phyloP scores from a whole-genome alignment of 2,329 filamentous ascomycete species.

The Botrytis fragariae region DNA sequence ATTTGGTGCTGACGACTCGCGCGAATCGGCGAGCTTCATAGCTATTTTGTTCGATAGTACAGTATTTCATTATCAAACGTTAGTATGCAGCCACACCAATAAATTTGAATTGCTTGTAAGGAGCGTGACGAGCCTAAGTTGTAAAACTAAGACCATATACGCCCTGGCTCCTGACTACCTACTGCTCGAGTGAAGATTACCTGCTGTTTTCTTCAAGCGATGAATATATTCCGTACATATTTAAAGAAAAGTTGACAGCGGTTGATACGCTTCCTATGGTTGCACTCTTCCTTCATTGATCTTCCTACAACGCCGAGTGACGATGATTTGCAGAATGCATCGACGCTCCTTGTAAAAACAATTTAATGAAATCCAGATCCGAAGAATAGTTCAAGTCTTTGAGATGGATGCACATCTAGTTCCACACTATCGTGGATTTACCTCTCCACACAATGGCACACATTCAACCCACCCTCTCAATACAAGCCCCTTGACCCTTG shows the following conservation, averaged over 20 bases:
- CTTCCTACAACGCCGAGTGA: conserved; percentile 17
- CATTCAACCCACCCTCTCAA: conserved; percentile 6
- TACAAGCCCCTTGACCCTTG: conserved; percentile 1
- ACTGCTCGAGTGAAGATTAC: not conserved
- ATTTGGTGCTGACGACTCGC: conserved; percentile 22
- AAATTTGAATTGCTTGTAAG: conserved; percentile 13
- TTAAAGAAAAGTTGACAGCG: conserved; percentile 13
- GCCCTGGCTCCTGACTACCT: not conserved
- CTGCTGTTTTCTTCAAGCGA: conserved; percentile 5
- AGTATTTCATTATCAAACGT: conserved; percentile 14
- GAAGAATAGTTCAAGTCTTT: conserved; percentile 6
- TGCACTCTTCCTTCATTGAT: conserved; percentile 10
- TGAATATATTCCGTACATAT: not conserved
- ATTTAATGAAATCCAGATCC: conserved; percentile 8
- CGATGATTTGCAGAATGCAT: conserved; percentile 19
- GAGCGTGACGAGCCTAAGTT: conserved; percentile 7
- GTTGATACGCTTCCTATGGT: conserved; percentile 12
- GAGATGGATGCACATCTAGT: conserved; percentile 10
- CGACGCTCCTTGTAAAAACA: conserved; percentile 3
- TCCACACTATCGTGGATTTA: conserved; percentile 17
- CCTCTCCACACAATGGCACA: conserved; percentile 4
- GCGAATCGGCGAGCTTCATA: conserved; percentile 18
- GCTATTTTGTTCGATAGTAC: conserved; percentile 19
- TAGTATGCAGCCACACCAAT: conserved; percentile 20
- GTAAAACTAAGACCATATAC: conserved; percentile 6